A percentile compares a stretch with the other conserved stretches of the same genome.
phyloP scores from a whole-genome alignment of 306 rosid species.

The Arachis stenosperma region DNA sequence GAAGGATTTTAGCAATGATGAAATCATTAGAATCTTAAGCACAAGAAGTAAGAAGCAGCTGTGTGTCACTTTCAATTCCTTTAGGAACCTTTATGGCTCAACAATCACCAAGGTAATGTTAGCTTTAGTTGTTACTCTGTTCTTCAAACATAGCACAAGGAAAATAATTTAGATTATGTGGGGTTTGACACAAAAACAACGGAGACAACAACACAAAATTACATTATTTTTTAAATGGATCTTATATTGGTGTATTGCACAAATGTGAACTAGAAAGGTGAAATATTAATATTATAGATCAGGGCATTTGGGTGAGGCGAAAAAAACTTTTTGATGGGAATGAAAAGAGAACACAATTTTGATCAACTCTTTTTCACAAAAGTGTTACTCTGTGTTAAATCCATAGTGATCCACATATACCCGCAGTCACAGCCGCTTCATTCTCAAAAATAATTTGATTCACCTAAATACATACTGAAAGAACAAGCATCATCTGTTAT shows the following conservation, averaged over 20 bases:
- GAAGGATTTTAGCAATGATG: slow-evolving; percentile 48
- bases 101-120: slow-evolving; percentile 55
- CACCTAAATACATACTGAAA: slow-evolving; percentile 49
- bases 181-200: no score
- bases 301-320: no score
- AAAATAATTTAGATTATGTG: no score
- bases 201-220: no score
- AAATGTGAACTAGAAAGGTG: no score
- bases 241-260: no score
- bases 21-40: slow-evolving; percentile 53
- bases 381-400: neutral
- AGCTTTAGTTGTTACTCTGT: neutral
- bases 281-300: no score
- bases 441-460: slow-evolving; percentile 48
- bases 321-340: no score
- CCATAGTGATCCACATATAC: slow-evolving; percentile 31
- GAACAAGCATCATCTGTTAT: slow-evolving; percentile 49
- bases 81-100: slow-evolving; percentile 46
- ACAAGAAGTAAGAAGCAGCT: slow-evolving; percentile 65
- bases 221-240: no score
- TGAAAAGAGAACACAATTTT: no score
- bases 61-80: slow-evolving; percentile 48
- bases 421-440: slow-evolving; percentile 40
- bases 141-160: no score
- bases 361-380: no score